phyloP scores from a whole-genome alignment of 768 basidiomycete genomes.

The Grammothele lineata region DNA sequence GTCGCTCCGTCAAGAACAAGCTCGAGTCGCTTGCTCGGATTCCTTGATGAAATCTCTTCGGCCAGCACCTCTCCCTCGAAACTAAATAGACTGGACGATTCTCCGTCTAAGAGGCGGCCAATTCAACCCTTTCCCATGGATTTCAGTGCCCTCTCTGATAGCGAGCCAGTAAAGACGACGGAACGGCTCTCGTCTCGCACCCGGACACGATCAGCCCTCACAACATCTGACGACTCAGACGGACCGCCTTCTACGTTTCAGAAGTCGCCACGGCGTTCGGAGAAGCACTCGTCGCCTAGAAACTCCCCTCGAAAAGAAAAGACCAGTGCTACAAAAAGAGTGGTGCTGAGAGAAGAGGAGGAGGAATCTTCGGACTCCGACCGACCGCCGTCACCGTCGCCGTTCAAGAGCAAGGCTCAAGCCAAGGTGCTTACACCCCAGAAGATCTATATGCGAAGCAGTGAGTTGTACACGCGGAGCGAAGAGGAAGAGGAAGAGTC shows the following conservation, averaged over 20 bases:
- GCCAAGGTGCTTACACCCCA: neutral
- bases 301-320: neutral
- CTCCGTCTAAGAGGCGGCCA: too few species aligned
- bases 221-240: constrained; percentile 3
- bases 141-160: too few species aligned
- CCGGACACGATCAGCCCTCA: constrained; percentile 1
- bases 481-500: constrained; percentile 4
- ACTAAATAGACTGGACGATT: too few species aligned
- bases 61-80: too few species aligned
- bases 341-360: too few species aligned
- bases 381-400: neutral
- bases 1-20: too few species aligned
- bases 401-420: neutral
- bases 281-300: constrained; percentile 22
- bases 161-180: too few species aligned
- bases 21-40: too few species aligned
- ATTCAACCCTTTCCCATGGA: too few species aligned
- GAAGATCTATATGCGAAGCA: neutral
- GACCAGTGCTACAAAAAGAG: too few species aligned
- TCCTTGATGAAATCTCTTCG: too few species aligned
- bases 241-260: constrained; percentile 5
- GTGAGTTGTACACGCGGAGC: neutral
- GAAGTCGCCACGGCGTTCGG: constrained; percentile 30
- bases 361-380: constrained; percentile 4
- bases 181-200: neutral